Conservation (phyloP, 805 yeast species). For the Candida loeiensis region DNA sequence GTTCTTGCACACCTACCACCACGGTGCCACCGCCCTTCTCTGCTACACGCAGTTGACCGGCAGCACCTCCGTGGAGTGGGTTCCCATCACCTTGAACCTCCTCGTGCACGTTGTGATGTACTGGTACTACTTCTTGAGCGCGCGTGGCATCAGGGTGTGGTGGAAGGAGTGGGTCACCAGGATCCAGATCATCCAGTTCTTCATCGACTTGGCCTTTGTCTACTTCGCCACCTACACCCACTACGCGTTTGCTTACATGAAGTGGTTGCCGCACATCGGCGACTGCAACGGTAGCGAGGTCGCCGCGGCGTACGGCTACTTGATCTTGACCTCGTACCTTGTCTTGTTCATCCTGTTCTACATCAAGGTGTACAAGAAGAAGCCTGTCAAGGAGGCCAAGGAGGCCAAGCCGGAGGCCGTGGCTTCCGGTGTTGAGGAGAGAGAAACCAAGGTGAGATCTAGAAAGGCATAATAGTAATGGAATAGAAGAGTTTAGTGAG, state of each 20-base stretch:
- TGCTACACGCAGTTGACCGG: constrained; percentile 94
- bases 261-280: constrained; percentile 64
- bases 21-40: constrained; percentile 94
- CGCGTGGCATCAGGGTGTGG: constrained; percentile 94
- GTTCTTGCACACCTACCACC: constrained; percentile 94
- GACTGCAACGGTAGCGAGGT: constrained; percentile 88
- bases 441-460: constrained; percentile 25
- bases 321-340: constrained; percentile 83
- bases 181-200: constrained; percentile 89
- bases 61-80: constrained; percentile 90
- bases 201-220: constrained; percentile 84
- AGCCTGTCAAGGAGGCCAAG: constrained; percentile 21
- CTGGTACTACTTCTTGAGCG: constrained; percentile 92
- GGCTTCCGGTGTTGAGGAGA: constrained; percentile 10
- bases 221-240: constrained; percentile 93
- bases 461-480: constrained; percentile 31
- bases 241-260: constrained; percentile 68
- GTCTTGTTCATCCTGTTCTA: constrained; percentile 90
- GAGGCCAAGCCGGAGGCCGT: constrained; percentile 12
- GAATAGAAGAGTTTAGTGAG: neutral
- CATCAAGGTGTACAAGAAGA: constrained; percentile 73
- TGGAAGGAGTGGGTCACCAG: constrained; percentile 99
- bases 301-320: constrained; percentile 90
- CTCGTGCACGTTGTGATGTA: constrained; percentile 96
- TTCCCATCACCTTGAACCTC: constrained; percentile 82